Evolutionary conservation across 257 asterid species (phyloP), one percentile per base, ranked within the genome.

Genomic region (Solanum ossicruentum): DNA sequence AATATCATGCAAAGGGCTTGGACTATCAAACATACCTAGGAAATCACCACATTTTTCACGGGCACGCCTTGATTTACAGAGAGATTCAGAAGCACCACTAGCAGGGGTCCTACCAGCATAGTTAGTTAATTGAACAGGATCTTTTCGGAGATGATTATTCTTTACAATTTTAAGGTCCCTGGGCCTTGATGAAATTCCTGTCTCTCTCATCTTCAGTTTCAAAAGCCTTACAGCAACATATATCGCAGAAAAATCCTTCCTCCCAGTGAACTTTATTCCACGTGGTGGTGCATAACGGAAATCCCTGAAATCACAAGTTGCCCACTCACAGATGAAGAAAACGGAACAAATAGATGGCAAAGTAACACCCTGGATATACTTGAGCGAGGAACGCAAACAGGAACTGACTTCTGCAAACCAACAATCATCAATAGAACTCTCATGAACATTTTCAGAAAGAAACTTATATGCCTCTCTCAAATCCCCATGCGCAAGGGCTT

Each of bases 291-390:
- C 90, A 77, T 89, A 73, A 32, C 98, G 98, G 85, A 93, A 93
- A 88, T 97, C 95, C 88, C 99, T 90, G 82, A 91, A 97, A 83
- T 95, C 98, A 90, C 97, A 95, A 52, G 99, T 92, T 79, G 99
- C 99, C 99, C 99, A 97, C 88, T 95, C 99, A 87, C 98, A 97
- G 71, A 97, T 90, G 89, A 92, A 94, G 88, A 95, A 95, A 32
- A 95, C 86, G 82, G 99, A 94, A 87, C 95, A 97, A 81, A 94
- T 84, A 84, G 92, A 87, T 55, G 97, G 88, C 65, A 92, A 89
- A 39, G 91, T 87, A 85, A 91, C 95, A 69, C 58, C 83, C 61
- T 97, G 92, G 72, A 91, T 92, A 88, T 91, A 92, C 92, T 94
- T 92, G 23, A 95, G 95, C 11, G 99, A 92, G 63, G 94, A 87